Conservation (phyloP, 2,329 filamentous ascomycete genomes). For the Helotiales sp. region DNA sequence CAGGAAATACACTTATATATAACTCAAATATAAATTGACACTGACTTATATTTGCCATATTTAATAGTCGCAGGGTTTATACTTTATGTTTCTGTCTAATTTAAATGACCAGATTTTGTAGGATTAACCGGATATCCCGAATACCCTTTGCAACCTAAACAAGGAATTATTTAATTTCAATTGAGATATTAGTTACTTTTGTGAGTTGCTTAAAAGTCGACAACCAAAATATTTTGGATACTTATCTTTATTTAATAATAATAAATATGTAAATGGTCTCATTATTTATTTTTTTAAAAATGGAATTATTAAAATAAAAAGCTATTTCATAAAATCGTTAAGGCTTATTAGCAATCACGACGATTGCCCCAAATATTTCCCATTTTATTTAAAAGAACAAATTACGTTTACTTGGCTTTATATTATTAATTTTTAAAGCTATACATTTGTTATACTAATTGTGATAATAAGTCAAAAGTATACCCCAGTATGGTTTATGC, state of each 20-base stretch:
- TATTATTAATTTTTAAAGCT: slow-evolving; percentile 14
- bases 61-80: slow-evolving; percentile 22
- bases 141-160: not conserved
- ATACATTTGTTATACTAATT: slow-evolving; percentile 13
- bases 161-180: slow-evolving; percentile 14
- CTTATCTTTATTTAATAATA: slow-evolving; percentile 15
- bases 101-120: slow-evolving; percentile 18
- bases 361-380: slow-evolving; percentile 20
- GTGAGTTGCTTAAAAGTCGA: slow-evolving; percentile 2
- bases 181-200: slow-evolving; percentile 19
- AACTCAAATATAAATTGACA: slow-evolving; percentile 24
- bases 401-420: slow-evolving; percentile 27
- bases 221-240: slow-evolving; percentile 26
- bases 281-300: slow-evolving; percentile 19
- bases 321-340: slow-evolving; percentile 22
- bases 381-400: slow-evolving; percentile 14
- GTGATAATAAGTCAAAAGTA: slow-evolving; percentile 14
- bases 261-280: slow-evolving; percentile 21
- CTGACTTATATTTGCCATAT: not conserved
- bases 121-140: slow-evolving; percentile 22
- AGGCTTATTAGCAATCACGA: slow-evolving; percentile 15
- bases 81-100: slow-evolving; percentile 18
- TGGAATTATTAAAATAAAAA: slow-evolving; percentile 24
- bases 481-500: slow-evolving; percentile 4
- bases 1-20: slow-evolving; percentile 7